Evolutionary conservation across 805 yeast species (phyloP).

Genomic region (Komagataella ulmi): DNA sequence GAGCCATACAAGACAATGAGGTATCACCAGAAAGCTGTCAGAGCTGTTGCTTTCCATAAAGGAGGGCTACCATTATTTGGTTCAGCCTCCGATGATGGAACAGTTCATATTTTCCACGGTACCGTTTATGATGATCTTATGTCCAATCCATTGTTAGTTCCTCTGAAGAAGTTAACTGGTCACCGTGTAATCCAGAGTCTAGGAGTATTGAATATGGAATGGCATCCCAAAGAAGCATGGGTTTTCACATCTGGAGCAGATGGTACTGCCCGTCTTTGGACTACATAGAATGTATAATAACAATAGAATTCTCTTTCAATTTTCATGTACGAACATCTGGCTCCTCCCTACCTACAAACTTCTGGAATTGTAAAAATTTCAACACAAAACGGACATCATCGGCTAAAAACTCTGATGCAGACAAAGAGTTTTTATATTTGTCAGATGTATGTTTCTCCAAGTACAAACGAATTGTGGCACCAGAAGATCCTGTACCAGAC

Average conservation of each 20-base stretch:
- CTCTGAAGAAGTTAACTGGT: conserved; percentile 86
- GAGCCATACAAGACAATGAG: conserved; percentile 94
- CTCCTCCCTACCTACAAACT: conserved; percentile 63
- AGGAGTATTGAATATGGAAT: conserved; percentile 76
- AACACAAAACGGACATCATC: conserved; percentile 52
- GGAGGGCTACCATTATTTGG: conserved; percentile 81
- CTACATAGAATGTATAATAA: conserved; percentile 35
- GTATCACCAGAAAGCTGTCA: conserved; percentile 90
- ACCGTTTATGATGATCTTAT: conserved; percentile 90
- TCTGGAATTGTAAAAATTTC: conserved; percentile 55
- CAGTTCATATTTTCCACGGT: conserved; percentile 89
- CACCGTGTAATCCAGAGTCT: conserved; percentile 69
- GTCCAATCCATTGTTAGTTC: conserved; percentile 93
- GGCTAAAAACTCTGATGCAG: conserved; percentile 57
- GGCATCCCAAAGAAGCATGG: conserved; percentile 99
- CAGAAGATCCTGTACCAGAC: conserved; percentile 96
- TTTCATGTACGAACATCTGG: conserved; percentile 79
- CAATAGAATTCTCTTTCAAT: not conserved
- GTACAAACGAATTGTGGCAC: conserved; percentile 91
- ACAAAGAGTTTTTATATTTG: conserved; percentile 26
- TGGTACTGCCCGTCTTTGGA: conserved; percentile 92
- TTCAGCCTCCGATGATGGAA: conserved; percentile 91
- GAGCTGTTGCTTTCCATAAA: conserved; percentile 79
- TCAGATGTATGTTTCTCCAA: conserved; percentile 73
- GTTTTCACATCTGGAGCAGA: conserved; percentile 95